A percentile compares a stretch with the other conserved stretches of the same genome.
phyloP scores from a whole-genome alignment of 1,284 basidiomycete species.

The Apiotrichum veenhuisii region DNA sequence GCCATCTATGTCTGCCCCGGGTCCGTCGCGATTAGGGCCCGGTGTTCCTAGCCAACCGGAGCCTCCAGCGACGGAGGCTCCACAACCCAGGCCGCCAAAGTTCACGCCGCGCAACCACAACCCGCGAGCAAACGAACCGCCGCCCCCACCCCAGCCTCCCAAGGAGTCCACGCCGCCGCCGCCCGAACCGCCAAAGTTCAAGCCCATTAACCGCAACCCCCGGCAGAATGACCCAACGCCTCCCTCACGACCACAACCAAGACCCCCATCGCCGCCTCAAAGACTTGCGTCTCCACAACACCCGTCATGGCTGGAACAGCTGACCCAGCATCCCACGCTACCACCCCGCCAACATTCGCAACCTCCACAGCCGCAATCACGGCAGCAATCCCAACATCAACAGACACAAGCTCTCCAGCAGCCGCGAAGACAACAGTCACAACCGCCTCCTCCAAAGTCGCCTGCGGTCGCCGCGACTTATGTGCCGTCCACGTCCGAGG shows the following conservation, averaged over 20 bases:
- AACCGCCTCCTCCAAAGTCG: neutral
- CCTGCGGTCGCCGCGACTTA: neutral
- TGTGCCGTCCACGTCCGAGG: neutral
- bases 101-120: constrained; percentile 3
- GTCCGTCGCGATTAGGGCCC: neutral
- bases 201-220: constrained; percentile 1
- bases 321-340: neutral
- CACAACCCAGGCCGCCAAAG: neutral
- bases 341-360: neutral
- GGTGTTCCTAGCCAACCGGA: too few relatives aligned
- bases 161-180: neutral
- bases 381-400: neutral
- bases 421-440: neutral
- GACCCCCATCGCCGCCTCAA: neutral
- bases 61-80: neutral
- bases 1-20: neutral
- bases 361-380: neutral
- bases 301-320: too few relatives aligned
- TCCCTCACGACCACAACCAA: neutral
- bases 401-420: neutral
- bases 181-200: neutral
- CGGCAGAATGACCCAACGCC: neutral
- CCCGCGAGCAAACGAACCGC: neutral
- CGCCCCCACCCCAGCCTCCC: neutral
- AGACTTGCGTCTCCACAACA: neutral